Base-by-base conservation (phyloP, 2,329 filamentous ascomycete genomes). In the Aureobasidium leucospermi region DNA sequence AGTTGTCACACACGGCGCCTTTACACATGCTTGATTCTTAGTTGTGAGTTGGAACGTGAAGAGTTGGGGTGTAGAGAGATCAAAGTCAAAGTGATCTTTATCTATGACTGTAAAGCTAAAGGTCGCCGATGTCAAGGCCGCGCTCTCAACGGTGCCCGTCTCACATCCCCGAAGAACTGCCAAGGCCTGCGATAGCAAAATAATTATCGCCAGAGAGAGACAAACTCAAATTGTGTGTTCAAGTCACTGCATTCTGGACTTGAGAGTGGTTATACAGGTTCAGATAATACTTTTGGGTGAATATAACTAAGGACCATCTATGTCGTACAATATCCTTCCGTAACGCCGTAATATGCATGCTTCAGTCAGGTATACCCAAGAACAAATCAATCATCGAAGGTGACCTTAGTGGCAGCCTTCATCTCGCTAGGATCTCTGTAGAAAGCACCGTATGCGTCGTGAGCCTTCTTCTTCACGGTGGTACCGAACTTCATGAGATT, bases 381-480 rank as follows among this genome's bases (percentile, higher is more conserved):
- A 56, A 56, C 28, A n/a, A 38, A 60, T 64, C 62, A 72, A 31
- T 56, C 51, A 62, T 96, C 90, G 77, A 96, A 96, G 48, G 85
- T 92, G 71, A 96, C 96, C 80, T 96, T 96, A 60, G 88, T 94
- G 31, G 89, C 86, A 74, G 89, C 87, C 76, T 93, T 88, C 72
- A 83, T 89, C 73, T 86, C 86, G n/a, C 60, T 56, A 8, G 89
- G 85, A 67, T 96, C 90, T 76, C 94, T 96, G 81, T 89, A 96
- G 73, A 97, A 97, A 34, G 91, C 90, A 60, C 94, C 94, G 71
- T 97, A 99, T 49, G 89, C 88, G 69, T 91, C 89, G 76, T 99
- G 94, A 51, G 86, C 84, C 90, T 97, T 97, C 85, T 96, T 96
- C 85, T 97, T 99, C 56, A 99, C 94, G 0, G 93, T 97, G 23